phyloP scores from a whole-genome alignment of 2,329 filamentous ascomycete genomes.

The Aspergillus pseudoterreus region DNA sequence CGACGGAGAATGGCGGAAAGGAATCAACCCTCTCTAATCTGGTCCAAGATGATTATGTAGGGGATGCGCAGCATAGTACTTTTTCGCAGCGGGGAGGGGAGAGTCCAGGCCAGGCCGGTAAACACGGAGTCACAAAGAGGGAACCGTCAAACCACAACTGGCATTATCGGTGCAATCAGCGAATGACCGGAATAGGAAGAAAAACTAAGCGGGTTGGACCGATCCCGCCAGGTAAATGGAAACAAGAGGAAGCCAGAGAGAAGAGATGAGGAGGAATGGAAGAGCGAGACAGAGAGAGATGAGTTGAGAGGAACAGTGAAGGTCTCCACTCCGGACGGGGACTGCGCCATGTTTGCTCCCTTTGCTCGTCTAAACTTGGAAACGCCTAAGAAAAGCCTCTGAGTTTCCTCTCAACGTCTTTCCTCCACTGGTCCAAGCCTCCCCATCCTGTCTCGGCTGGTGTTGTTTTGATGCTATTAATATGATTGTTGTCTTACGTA shows the following conservation, averaged over 20 bases:
- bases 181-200: neutral
- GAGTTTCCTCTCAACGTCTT: neutral
- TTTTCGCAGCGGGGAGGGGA: conserved; percentile 7
- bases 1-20: conserved; percentile 4
- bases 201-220: neutral
- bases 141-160: neutral
- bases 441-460: conserved; percentile 7
- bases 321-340: conserved; percentile 9
- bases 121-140: conserved; percentile 11
- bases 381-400: conserved; percentile 11
- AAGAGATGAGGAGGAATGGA: neutral
- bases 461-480: conserved; percentile 4
- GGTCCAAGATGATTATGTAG: conserved; percentile 15
- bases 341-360: conserved; percentile 18
- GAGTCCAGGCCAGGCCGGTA: conserved; percentile 9
- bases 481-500: conserved; percentile 3
- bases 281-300: conserved; percentile 3
- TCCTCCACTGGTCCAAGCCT: neutral
- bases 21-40: conserved; percentile 11
- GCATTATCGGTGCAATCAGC: conserved; percentile 1
- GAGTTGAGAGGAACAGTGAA: conserved; percentile 10
- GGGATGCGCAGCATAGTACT: conserved; percentile 19
- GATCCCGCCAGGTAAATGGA: neutral
- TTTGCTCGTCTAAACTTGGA: conserved; percentile 21
- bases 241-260: conserved; percentile 1